Evolutionary conservation across 768 basidiomycete genomes (phyloP), one percentile per base, ranked within the genome.

Genomic region (Pulveroboletus frians): DNA sequence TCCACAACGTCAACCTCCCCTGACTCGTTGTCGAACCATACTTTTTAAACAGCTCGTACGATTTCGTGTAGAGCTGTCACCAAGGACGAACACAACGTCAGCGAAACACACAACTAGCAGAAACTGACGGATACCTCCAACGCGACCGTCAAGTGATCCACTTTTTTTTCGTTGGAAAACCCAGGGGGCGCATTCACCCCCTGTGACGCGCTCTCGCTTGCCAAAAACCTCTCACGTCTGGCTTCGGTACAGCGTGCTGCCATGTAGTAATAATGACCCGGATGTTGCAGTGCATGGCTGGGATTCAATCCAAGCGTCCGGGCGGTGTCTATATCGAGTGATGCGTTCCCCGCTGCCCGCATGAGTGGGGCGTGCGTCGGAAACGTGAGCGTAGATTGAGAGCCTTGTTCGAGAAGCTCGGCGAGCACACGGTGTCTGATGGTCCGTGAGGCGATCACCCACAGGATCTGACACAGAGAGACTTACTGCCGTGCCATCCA

Each of bases 31-130:
- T 55, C 1, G 78, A 68, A 37, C 71, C 73, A 59, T 88, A 79
- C 57, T 81, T 85, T 71, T 95, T 97, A 74, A 96, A 92, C 10
- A 92, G 65, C 56, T 95, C 91, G 67, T 99, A 98, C 2, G 96
- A 77, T 61, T 94, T 92, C 7, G 92, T 96, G 63, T 92, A 94
- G 2, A 99, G 76, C 91, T 94, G 47, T 39, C 21, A 36, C 27
- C 52, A 17, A 11, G 40, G 34, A 21, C 23, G 21, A 4, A 35
- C 36, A 9, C 18, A 5, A 36, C 2, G 38, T 51, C n/a, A 42
- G 18, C 47, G 20, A 42, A 38, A 60, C 27, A 13, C 7, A 13
- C 13, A 13, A 7, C 5, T 7, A 23, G 51, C 27, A 6, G 9
- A 45, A 13, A 3, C 21, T 20, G 17, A 44, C 32, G 13, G 21